Evolutionary conservation across 2,329 filamentous ascomycete species (phyloP).

Genomic region (Dactylellina parvicollis): DNA sequence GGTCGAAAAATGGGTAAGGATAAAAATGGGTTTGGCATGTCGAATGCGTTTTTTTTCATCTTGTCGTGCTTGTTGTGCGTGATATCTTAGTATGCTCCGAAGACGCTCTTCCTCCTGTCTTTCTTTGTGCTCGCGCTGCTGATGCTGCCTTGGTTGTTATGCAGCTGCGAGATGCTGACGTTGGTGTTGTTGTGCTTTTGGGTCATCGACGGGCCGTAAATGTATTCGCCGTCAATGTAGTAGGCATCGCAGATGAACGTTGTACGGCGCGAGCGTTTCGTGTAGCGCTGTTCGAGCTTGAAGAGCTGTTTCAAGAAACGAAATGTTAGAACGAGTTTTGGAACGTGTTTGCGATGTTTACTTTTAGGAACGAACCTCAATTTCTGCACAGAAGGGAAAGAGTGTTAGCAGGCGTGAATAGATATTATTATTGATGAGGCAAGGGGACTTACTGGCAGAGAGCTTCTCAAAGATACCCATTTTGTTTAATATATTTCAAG

Average conservation of each 20-base stretch:
- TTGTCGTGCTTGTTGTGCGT: neutral
- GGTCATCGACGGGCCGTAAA: slow-evolving; percentile 69
- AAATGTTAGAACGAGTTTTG: slow-evolving; percentile 15
- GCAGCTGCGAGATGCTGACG: slow-evolving; percentile 35
- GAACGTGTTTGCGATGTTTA: neutral
- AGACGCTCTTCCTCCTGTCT: slow-evolving; percentile 49
- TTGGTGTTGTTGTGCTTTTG: slow-evolving; percentile 39
- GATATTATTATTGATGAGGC: neutral
- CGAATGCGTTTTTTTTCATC: slow-evolving; percentile 4
- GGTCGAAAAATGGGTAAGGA: slow-evolving; percentile 1
- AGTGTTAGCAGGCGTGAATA: slow-evolving; percentile 24
- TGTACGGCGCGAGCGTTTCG: slow-evolving; percentile 85
- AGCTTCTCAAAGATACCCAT: slow-evolving; percentile 67
- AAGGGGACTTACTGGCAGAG: slow-evolving; percentile 64
- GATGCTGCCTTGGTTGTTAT: slow-evolving; percentile 35
- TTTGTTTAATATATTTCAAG: slow-evolving; percentile 55
- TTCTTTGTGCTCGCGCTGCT: slow-evolving; percentile 44
- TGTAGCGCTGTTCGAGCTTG: slow-evolving; percentile 94
- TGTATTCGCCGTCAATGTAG: slow-evolving; percentile 95
- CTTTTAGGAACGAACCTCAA: slow-evolving; percentile 48
- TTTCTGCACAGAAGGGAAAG: slow-evolving; percentile 41
- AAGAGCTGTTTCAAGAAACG: slow-evolving; percentile 80
- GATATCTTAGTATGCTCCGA: slow-evolving; percentile 40
- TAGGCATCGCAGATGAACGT: slow-evolving; percentile 88
- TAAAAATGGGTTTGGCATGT: neutral